Evolutionary conservation across 2,329 filamentous ascomycete species (phyloP), one percentile per base, ranked within the genome.

Genomic region (Hysterium pulicare): DNA sequence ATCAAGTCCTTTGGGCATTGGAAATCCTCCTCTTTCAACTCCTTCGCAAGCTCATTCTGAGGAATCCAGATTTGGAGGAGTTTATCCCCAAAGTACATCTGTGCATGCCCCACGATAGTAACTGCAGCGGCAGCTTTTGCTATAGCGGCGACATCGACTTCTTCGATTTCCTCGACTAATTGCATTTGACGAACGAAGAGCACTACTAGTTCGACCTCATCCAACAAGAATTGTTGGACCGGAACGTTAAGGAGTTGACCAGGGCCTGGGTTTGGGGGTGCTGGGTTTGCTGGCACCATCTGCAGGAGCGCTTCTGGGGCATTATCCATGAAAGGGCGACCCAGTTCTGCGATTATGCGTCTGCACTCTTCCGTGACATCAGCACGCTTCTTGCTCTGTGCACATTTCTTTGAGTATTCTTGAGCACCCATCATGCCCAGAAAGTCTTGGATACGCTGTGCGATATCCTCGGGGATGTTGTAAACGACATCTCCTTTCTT

Each of bases 401-500:
- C 38, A 5, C 3, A 43, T 15, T n/a, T n/a, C n/a, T n/a, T n/a
- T n/a, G n/a, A n/a, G n/a, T n/a, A n/a, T n/a, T n/a, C n/a, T n/a
- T n/a, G n/a, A n/a, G n/a, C n/a, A 16, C 41, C 45, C 11, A 44
- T 37, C 32, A 50, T 46, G 11, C 16, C 38, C 2, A 49, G 32
- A n/a, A 40, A 45, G 19, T 51, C 46, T 13, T 38, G 24, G 16
- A 51, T 45, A 3, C 46, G 46, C 17, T 20, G 17, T 3, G 37
- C 40, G 5, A 23, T 11, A 9, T 40, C 15, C n/a, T 37, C 20
- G 4, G 46, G 46, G 16, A 49, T 42, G 15, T 38, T 42, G 30
- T 44, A 51, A 4, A 51, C 41, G 11, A 49, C 19, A 33, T 48
- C 46, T 4, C 48, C 48, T 2, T 17, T 22, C 24, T 51, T 48